phyloP scores from a whole-genome alignment of 2,329 filamentous ascomycete genomes.

The Albophoma yamanashiensis region DNA sequence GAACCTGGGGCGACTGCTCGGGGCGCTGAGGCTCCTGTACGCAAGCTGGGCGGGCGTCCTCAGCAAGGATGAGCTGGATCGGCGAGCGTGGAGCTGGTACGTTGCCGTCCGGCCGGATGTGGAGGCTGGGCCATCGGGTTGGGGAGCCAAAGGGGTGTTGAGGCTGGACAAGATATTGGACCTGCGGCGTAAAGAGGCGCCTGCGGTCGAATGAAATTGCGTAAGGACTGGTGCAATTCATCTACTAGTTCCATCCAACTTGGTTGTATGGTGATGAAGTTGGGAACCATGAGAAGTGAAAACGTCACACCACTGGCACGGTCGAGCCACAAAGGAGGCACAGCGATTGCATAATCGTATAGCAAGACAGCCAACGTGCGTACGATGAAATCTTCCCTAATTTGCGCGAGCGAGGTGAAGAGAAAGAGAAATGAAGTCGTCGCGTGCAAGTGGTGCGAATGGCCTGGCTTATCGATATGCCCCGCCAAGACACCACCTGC shows the following conservation, averaged over 20 bases:
- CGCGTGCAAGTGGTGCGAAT: neutral
- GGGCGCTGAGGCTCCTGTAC: conserved; percentile 60
- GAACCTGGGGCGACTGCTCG: conserved; percentile 60
- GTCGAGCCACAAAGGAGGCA: neutral
- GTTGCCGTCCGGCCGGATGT: conserved; percentile 66
- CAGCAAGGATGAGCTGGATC: conserved; percentile 56
- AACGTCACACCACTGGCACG: neutral
- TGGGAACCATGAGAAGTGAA: neutral
- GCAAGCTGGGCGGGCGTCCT: conserved; percentile 63
- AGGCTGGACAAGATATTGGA: conserved; percentile 56
- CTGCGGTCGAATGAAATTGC: neutral
- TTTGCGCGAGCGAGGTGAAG: neutral
- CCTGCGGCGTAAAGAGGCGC: conserved; percentile 28
- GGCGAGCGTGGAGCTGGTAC: conserved; percentile 75
- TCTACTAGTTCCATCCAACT: neutral
- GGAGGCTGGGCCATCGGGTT: conserved; percentile 61
- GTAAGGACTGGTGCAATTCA: neutral
- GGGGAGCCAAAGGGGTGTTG: conserved; percentile 71
- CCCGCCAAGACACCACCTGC: conserved; percentile 1
- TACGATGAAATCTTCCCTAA: neutral
- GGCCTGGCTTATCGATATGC: conserved; percentile 8
- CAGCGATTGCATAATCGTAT: neutral
- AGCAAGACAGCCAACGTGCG: neutral
- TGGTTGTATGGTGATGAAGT: neutral
- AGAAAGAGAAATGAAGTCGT: neutral